Evolutionary conservation across 768 basidiomycete genomes (phyloP).

Genomic region (Lentinula edodes): DNA sequence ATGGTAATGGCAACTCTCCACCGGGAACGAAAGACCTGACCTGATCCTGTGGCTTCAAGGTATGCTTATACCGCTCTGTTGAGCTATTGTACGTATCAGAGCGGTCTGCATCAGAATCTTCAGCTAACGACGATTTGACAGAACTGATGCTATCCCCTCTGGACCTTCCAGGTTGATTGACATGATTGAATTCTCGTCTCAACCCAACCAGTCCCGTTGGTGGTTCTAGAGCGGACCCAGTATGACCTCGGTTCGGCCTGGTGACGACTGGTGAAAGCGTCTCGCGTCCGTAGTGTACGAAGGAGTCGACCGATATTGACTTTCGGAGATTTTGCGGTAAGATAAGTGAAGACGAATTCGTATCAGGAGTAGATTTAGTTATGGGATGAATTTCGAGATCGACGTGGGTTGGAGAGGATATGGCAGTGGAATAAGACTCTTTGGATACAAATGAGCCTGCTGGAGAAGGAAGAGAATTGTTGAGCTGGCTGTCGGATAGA

Average conservation of each 20-base stretch:
- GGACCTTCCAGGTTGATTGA: conserved; percentile 35
- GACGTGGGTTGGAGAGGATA: conserved; percentile 30
- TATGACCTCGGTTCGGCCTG: conserved; percentile 32
- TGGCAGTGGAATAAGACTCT: conserved; percentile 39
- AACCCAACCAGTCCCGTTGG: conserved; percentile 22
- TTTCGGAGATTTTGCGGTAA: conserved; percentile 51
- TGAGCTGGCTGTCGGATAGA: background rate
- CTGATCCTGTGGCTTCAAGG: conserved; percentile 41
- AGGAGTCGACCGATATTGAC: conserved; percentile 75
- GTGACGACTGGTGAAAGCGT: conserved; percentile 23
- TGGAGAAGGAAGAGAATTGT: conserved; percentile 17
- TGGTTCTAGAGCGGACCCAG: conserved; percentile 28
- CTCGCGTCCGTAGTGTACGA: conserved; percentile 43
- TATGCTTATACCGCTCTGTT: conserved; percentile 41
- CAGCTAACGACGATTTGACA: conserved; percentile 26
- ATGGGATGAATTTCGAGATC: conserved; percentile 17
- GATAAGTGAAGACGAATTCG: conserved; percentile 20
- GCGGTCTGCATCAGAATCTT: conserved; percentile 51
- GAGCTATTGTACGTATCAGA: conserved; percentile 37
- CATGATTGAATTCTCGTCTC: conserved; percentile 17
- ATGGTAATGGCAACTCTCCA: conserved; percentile 59
- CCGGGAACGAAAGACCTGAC: conserved; percentile 39
- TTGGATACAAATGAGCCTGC: conserved; percentile 28
- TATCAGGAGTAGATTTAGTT: conserved; percentile 11
- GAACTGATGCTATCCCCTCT: conserved; percentile 55